Evolutionary conservation across 768 basidiomycete species (phyloP).

Genomic region (Boletus rufocinnamomeus): DNA sequence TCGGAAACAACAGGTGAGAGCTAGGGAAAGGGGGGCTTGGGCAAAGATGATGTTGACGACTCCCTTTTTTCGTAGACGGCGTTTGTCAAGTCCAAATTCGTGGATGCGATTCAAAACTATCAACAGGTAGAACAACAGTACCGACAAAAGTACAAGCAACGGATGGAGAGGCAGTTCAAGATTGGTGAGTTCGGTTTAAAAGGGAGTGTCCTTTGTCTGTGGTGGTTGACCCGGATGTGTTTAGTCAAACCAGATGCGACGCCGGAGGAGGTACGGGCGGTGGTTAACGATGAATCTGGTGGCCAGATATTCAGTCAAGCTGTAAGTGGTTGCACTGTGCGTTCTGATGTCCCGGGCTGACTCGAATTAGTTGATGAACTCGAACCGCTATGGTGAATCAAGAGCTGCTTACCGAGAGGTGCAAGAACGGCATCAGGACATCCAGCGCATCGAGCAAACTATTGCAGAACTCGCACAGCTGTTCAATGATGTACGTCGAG

Average conservation of each 20-base stretch:
- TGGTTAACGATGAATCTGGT: constrained; percentile 81
- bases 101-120: constrained; percentile 84
- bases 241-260: constrained; percentile 92
- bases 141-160: constrained; percentile 74
- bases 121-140: constrained; percentile 82
- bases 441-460: constrained; percentile 93
- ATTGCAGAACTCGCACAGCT: constrained; percentile 91
- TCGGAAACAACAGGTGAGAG: constrained; percentile 71
- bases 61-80: constrained; percentile 45
- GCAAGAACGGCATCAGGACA: constrained; percentile 95
- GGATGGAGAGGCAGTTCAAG: constrained; percentile 84
- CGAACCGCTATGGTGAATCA: constrained; percentile 88
- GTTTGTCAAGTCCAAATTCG: constrained; percentile 72
- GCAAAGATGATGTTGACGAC: constrained; percentile 20
- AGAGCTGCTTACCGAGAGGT: constrained; percentile 92
- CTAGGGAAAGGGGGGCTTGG: not conserved
- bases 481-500: constrained; percentile 81
- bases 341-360: not conserved
- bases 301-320: constrained; percentile 91
- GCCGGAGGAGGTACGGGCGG: constrained; percentile 82
- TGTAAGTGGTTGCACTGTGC: constrained; percentile 40
- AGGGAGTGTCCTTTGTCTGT: not conserved
- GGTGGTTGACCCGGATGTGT: not conserved
- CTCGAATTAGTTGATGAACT: constrained; percentile 72
- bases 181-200: constrained; percentile 55